Base-by-base conservation (phyloP, 768 basidiomycete genomes). In the Multifurca ochricompacta region DNA sequence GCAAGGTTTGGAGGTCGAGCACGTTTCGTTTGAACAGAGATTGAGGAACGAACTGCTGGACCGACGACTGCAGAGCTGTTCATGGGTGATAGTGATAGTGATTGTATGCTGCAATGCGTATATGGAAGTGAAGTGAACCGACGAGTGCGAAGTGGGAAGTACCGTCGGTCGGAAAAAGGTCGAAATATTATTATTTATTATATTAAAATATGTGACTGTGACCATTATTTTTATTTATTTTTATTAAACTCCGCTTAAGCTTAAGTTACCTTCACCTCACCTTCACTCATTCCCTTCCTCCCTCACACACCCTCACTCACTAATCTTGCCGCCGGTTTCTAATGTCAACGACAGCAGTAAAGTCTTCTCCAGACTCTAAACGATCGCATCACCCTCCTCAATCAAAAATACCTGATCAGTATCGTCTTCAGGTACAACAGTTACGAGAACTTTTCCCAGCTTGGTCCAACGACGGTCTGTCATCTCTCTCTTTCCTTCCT, bases 361-460 rank as follows among this genome's bases (percentile, higher is more conserved):
- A 70, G 59, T 66, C 69, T 3, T 7, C 40, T 48, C 63, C 67
- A 53, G 59, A 63, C 46, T 65, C 62, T 50, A 66, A 66, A 60
- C 65, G 63, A 46, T 44, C 62, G 14, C 65, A 66, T 16, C 28
- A 28, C 41, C 37, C 64, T 27, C 42, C 59, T 8, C 58, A 64
- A 47, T 59, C 68, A 36, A 53, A 62, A 35, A 35, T 54, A 14
- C 51, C 63, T 43, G 62, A 64, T 54, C 82, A 79, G 65, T 82
- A 74, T 63, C 77, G 76, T 47, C 16, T 70, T 0, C 73, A 88
- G 61, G 78, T 81, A 8, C 69, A 71, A 27, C 78, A 80, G 45
- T 80, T 91, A 6, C 79, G 82, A 67, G 89, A 90, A 64, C 66
- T 78, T 55, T 91, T 88, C 63, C 81, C 87, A 4, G 55, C 64